Conservation (phyloP, 306 rosid genomes). For the Fragaria vesca region DNA sequence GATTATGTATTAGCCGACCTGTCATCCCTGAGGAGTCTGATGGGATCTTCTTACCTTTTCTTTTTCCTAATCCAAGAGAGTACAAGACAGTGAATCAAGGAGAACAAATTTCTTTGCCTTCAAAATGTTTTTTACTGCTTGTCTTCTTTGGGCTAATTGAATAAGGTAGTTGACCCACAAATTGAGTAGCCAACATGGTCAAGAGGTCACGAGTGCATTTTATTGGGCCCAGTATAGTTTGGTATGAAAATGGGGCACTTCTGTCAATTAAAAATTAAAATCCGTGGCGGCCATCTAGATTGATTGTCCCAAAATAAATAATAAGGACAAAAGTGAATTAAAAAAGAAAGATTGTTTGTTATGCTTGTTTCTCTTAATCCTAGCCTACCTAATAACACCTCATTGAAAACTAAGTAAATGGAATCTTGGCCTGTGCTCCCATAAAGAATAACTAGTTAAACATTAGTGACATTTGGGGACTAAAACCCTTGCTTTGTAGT, state of each 20-base stretch:
- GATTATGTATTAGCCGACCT: not conserved
- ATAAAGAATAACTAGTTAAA: not conserved
- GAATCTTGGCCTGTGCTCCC: slow-evolving; percentile 1
- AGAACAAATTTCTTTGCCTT: slow-evolving; percentile 9
- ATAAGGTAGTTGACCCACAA: slow-evolving; percentile 36
- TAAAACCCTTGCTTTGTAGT: not conserved
- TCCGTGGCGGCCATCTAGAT: not conserved
- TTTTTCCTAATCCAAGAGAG: not conserved
- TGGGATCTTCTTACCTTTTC: not conserved
- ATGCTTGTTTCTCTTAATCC: not conserved
- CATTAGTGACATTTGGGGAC: not conserved
- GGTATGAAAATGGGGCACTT: not conserved
- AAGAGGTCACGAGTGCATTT: not conserved
- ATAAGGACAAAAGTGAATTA: not conserved
- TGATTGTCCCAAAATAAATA: not conserved
- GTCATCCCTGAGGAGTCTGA: not conserved
- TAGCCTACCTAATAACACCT: not conserved
- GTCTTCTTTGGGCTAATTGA: slow-evolving; percentile 14
- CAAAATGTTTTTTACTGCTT: not conserved
- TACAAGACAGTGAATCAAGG: not conserved
- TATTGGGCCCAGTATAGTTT: not conserved
- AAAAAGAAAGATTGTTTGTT: not conserved
- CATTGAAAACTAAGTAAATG: not conserved
- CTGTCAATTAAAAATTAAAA: not conserved
- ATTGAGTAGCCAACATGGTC: not conserved